Evolutionary conservation across 805 yeast genomes (phyloP), one percentile per base, ranked within the genome.

Genomic region (Hanseniaspora guilliermondii): DNA sequence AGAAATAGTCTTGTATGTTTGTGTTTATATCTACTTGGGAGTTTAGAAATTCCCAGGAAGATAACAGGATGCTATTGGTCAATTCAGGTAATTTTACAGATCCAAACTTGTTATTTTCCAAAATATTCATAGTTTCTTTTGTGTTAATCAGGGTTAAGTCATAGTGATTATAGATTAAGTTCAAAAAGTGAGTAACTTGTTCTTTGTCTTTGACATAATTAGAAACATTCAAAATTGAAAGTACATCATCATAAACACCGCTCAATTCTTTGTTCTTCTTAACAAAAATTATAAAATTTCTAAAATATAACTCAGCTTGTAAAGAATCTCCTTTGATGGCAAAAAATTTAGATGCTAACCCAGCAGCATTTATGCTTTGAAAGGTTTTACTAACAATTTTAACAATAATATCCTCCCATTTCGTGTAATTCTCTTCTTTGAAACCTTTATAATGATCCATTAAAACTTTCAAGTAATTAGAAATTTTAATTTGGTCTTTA

Each of bases 311-410:
- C 11, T 60, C 61, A 4, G 62, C 56, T 45, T 67, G 68, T 1
- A 61, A 59, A 0, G 36, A 22, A 25, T 60, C 59, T 6, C 60
- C 49, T 21, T 53, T 53, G 16, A 58, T 55, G 1, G 57, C 53
- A n/a, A 64, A 68, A 57, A 68, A 68, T 58, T 55, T 64, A 60
- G 67, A 70, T 56, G 71, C 73, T 56, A 65, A 62, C 57, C 60
- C 68, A 41, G 65, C 63, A 41, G 70, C 67, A 6, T 55, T 57
- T 22, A 63, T 65, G 39, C 72, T 75, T 59, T 76, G 81, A 56
- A 76, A 77, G 0, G 80, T 75, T 47, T 68, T 71, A 16, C 66
- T 61, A 49, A 75, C 65, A 1, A 75, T 71, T 4, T 58, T 53
- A 11, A 65, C 64, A 17, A 68, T 64, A 58, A 64, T 64, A 6